Conservation (phyloP, 1,284 basidiomycete species). For the Thelephora terrestris region DNA sequence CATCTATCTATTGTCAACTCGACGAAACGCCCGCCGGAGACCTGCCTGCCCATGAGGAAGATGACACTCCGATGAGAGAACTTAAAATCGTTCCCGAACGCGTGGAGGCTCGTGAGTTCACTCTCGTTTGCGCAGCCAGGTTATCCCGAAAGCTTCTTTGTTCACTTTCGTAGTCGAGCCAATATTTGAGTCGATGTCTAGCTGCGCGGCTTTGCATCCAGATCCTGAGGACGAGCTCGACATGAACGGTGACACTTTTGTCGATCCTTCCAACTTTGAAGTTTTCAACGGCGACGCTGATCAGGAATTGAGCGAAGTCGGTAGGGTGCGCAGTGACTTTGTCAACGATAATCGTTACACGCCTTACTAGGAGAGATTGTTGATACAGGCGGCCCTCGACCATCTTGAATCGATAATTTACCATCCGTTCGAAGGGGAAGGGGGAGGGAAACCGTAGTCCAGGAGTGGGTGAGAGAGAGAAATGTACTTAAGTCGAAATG, state of each 20-base stretch:
- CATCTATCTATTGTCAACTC: constrained; percentile 85
- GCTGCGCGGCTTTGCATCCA: constrained; percentile 86
- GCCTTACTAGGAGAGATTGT: constrained; percentile 65
- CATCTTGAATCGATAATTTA: constrained; percentile 70
- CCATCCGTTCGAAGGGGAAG: constrained; percentile 28
- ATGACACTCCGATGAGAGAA: constrained; percentile 58
- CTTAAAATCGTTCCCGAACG: constrained; percentile 61
- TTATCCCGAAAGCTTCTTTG: not conserved
- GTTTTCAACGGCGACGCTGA: constrained; percentile 49
- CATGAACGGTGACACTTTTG: constrained; percentile 50
- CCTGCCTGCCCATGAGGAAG: constrained; percentile 32
- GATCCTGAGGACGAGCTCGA: constrained; percentile 51
- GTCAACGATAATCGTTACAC: constrained; percentile 68
- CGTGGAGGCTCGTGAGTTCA: constrained; percentile 45
- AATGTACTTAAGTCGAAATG: not conserved
- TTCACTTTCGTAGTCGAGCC: constrained; percentile 53
- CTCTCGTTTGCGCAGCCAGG: constrained; percentile 5
- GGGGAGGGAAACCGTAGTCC: not conserved
- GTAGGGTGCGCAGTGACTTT: constrained; percentile 92
- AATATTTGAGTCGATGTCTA: constrained; percentile 83
- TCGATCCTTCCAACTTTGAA: constrained; percentile 41
- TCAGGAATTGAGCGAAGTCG: constrained; percentile 71
- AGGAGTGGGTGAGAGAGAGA: not conserved
- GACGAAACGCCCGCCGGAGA: constrained; percentile 42
- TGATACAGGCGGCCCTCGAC: constrained; percentile 55